These are phyloP conservation scores for Acacia confusa DNA, from an alignment of 306 rosid species.

Conservation along the genomic window DNA sequence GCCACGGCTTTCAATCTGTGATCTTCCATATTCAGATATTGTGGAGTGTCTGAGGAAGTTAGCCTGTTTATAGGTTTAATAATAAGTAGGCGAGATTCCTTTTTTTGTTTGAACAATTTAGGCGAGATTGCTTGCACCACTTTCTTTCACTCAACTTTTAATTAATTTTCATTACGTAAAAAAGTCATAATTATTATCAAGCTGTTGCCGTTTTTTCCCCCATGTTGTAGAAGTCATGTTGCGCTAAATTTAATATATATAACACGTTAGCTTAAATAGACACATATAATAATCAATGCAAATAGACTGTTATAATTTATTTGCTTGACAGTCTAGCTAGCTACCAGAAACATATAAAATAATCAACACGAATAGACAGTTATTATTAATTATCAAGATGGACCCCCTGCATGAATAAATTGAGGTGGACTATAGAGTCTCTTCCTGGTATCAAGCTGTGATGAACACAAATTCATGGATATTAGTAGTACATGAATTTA, in stretches of 20 bases:
- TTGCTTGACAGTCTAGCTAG: neutral
- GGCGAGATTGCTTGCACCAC: neutral
- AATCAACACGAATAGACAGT: neutral
- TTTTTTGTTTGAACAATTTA: neutral
- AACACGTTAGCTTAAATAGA: neutral
- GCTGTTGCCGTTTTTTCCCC: too few relatives aligned
- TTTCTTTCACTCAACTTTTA: too few relatives aligned
- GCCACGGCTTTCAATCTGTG: constrained; percentile 19
- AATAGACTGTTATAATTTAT: neutral
- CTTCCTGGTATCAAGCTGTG: neutral
- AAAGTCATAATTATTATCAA: too few relatives aligned
- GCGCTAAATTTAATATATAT: neutral
- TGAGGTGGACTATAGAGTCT: neutral
- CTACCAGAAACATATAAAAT: too few relatives aligned
- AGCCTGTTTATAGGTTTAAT: neutral
- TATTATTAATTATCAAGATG: neutral
- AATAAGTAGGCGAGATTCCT: neutral
- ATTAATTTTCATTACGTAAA: neutral
- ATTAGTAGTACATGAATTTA: neutral
- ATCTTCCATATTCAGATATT: constrained; percentile 30
- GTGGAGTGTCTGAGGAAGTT: neutral
- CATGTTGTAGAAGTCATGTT: too few relatives aligned
- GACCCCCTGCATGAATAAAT: neutral
- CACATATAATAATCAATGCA: neutral
- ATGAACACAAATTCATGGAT: neutral